Evolutionary conservation across 305 asterid species (phyloP).

Genomic region (Euphrasia arctica): DNA sequence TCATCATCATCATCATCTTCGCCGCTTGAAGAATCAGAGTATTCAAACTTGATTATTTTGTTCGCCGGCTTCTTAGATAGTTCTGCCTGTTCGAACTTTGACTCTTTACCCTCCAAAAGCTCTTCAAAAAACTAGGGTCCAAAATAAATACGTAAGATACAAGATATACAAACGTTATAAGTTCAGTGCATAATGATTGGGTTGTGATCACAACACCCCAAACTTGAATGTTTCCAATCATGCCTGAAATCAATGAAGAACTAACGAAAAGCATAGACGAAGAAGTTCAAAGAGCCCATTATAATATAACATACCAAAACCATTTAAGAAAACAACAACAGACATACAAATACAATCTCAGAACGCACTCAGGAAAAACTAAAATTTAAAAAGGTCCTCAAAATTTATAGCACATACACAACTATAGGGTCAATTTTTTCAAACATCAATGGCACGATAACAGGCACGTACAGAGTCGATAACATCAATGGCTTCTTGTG

Average conservation of each 20-base stretch:
- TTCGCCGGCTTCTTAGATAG: slow-evolving; percentile 48
- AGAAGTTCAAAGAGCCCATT: too few relatives aligned
- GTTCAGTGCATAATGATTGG: too few relatives aligned
- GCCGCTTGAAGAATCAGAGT: slow-evolving; percentile 63
- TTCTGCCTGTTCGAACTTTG: slow-evolving; percentile 35
- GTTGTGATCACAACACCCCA: background rate
- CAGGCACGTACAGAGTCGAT: slow-evolving; percentile 74
- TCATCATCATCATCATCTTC: slow-evolving; percentile 35
- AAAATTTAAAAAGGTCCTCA: background rate
- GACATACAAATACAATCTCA: background rate
- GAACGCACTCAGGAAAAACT: background rate
- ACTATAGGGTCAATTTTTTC: slow-evolving; percentile 21
- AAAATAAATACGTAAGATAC: slow-evolving; percentile 6
- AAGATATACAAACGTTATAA: background rate
- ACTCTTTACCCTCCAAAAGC: slow-evolving; percentile 15
- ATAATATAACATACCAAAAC: background rate
- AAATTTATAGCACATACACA: slow-evolving; percentile 13
- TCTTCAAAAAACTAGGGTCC: slow-evolving; percentile 58
- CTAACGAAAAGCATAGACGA: too few relatives aligned
- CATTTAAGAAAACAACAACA: slow-evolving; percentile 11
- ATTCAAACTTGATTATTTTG: slow-evolving; percentile 64
- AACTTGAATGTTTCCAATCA: background rate
- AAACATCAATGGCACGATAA: too few relatives aligned
- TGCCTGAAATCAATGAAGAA: background rate
- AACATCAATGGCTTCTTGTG: slow-evolving; percentile 81